Evolutionary conservation across 2,329 filamentous ascomycete genomes (phyloP).

Genomic region (Alternaria dauci): DNA sequence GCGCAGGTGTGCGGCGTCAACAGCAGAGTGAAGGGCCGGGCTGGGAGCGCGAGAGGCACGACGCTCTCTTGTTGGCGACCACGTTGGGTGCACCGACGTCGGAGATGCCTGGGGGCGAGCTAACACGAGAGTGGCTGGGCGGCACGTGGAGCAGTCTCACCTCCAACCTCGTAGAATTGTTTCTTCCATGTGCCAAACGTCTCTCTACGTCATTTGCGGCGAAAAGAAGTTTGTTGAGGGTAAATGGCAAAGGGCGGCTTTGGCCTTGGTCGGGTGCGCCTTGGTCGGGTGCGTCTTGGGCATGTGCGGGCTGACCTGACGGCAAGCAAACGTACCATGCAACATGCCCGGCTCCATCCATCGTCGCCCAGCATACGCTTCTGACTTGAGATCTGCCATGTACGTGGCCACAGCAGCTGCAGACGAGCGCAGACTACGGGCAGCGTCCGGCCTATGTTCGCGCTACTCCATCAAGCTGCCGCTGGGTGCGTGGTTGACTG

Average conservation of each 20-base stretch:
- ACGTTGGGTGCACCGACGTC: conserved; percentile 25
- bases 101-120: conserved; percentile 16
- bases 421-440: conserved; percentile 10
- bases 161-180: conserved; percentile 9
- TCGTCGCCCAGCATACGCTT: conserved; percentile 6
- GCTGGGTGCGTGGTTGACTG: conserved; percentile 4
- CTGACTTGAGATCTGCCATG: not conserved
- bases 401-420: not conserved
- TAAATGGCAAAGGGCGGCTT: not conserved
- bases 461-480: conserved; percentile 4
- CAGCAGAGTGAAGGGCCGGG: conserved; percentile 23
- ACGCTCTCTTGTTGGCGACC: conserved; percentile 24
- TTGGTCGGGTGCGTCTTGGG: not conserved
- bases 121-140: conserved; percentile 24
- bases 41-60: conserved; percentile 23
- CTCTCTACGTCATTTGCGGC: conserved; percentile 1
- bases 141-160: conserved; percentile 22
- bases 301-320: not conserved
- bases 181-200: not conserved
- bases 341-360: conserved; percentile 4
- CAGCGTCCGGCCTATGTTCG: conserved; percentile 8
- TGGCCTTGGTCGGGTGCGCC: not conserved
- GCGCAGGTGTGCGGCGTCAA: conserved; percentile 27
- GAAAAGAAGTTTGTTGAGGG: not conserved
- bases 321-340: not conserved